Conservation (phyloP, 148 eudicot genomes). For the Camellia granthamiana region DNA sequence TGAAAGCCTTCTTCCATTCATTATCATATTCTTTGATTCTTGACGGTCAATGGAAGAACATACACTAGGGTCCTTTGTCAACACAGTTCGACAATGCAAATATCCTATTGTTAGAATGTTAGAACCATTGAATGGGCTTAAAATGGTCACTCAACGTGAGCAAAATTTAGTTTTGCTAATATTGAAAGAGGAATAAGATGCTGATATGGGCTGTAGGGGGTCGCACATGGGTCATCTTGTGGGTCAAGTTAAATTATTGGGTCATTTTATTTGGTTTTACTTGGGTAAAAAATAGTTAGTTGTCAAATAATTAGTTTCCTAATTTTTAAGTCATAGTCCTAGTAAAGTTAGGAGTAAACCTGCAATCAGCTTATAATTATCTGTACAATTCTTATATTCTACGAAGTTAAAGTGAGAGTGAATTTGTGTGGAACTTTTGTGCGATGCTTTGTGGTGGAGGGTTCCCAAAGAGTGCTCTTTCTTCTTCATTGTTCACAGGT, state of each 20-base stretch:
- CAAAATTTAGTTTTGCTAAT: background rate
- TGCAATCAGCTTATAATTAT: no score
- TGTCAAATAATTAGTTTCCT: no score
- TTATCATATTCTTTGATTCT: background rate
- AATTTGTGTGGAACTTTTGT: no score
- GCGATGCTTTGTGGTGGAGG: no score
- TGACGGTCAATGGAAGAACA: background rate
- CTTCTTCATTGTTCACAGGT: no score
- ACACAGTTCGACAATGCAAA: background rate
- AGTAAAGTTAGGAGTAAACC: no score
- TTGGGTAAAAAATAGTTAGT: no score
- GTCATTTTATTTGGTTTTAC: no score
- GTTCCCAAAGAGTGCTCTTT: no score
- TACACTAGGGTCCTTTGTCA: background rate
- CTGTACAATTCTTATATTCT: no score
- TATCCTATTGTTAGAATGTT: background rate
- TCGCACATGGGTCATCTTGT: background rate
- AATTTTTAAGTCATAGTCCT: no score
- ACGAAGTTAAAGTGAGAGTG: no score
- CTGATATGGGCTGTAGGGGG: background rate
- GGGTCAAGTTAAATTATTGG: background rate
- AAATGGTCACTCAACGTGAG: background rate
- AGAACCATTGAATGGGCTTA: background rate
- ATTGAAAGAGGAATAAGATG: background rate
- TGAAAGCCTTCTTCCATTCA: background rate